These are phyloP conservation scores for Neofusicoccum ribis DNA, from an alignment of 2,329 filamentous ascomycete species.

Conservation along the genomic window DNA sequence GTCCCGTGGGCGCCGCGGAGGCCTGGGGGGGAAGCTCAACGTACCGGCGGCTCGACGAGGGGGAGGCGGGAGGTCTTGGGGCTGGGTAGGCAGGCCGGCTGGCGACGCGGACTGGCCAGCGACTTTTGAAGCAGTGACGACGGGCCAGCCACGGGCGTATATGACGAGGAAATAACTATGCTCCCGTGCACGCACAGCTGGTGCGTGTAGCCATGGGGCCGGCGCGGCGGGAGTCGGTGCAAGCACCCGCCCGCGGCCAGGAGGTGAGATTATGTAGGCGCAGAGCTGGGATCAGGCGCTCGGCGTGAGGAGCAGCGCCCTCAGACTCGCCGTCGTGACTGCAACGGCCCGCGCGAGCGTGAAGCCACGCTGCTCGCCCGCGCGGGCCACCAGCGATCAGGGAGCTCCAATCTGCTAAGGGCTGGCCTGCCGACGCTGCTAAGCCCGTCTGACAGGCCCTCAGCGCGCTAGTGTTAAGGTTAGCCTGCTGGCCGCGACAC, in stretches of 20 bases:
- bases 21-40: not conserved
- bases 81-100: not conserved
- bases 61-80: not conserved
- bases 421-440: not conserved
- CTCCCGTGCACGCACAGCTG: conserved; percentile 27
- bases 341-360: conserved; percentile 40
- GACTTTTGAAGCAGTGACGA: conserved; percentile 19
- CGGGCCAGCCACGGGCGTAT: conserved; percentile 20
- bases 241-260: conserved; percentile 36
- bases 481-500: not conserved
- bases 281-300: conserved; percentile 29
- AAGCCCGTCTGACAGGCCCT: conserved; percentile 17
- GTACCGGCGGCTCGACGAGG: not conserved
- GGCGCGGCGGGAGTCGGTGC: conserved; percentile 27
- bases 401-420: conserved; percentile 10
- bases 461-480: conserved; percentile 15
- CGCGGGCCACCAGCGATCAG: conserved; percentile 10
- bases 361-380: conserved; percentile 9
- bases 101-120: not conserved
- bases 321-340: conserved; percentile 31
- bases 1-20: too few species aligned
- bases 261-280: conserved; percentile 25
- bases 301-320: conserved; percentile 26
- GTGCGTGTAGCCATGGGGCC: conserved; percentile 25
- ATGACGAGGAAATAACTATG: conserved; percentile 24